Evolutionary conservation across 192 early-diverging fungal species (phyloP), one percentile per base, ranked within the genome.

Genomic region (Umbelopsis ramanniana): DNA sequence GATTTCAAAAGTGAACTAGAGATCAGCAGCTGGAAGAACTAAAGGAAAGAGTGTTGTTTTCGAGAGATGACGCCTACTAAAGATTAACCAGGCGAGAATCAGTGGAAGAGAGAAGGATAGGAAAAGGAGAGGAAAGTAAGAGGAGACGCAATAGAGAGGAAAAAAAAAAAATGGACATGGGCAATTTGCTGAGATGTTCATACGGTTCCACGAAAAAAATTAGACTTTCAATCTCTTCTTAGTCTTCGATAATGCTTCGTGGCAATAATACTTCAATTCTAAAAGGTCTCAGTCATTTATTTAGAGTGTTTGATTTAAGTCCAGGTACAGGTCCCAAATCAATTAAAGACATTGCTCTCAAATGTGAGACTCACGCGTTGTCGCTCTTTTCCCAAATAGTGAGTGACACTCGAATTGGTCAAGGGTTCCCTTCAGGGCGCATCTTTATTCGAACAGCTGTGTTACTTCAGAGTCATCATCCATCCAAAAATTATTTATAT

Each of bases 1-100:
- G 57, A 63, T 63, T 63, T 12, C 15, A 63, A 63, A 11, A 37
- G 14, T 8, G 26, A 63, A 63, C 57, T 37, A 63, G 26, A 63
- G 35, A 17, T 63, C 26, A 37, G 26, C 57, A 63, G 33, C 33
- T 50, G 48, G n/a, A 50, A 50, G 26, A 37, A 29, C 24, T 37
- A 17, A 19, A 2, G 57, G 37, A 12, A 11, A 63, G 17, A 11
- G 40, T 37, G 33, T 17, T 35, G 29, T 29, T 37, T 37, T 38
- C 29, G 33, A 33, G 5, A 63, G 57, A 33, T 19, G 19, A 63
- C 29, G 10, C 57, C 33, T 19, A 63, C 15, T 29, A 29, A 54
- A 55, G n/a, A 37, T 29, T 35, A 63, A 63, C 33, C 15, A 37
- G 33, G 54, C 29, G 15, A 63, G 57, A 55, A 55, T 38, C 15